These are phyloP conservation scores for Kuraishia hungarica DNA, from an alignment of 805 yeast species.

Conservation along the genomic window DNA sequence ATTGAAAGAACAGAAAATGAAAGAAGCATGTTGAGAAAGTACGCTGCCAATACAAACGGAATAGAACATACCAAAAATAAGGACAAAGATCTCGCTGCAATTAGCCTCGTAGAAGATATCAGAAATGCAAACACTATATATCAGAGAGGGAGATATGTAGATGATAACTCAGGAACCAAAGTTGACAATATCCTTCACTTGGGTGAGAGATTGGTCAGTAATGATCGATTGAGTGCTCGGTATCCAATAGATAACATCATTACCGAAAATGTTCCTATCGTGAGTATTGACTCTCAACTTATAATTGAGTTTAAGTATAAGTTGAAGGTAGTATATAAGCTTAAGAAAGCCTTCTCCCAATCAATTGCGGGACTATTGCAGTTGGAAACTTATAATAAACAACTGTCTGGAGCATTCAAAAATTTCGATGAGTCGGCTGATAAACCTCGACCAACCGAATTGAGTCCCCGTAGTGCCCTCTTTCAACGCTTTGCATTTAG, in stretches of 20 bases:
- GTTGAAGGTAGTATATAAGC: not conserved
- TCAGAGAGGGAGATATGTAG: not conserved
- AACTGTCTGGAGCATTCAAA: not conserved
- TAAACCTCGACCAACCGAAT: not conserved
- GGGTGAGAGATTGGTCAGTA: too few relatives aligned
- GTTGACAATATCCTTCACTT: too few relatives aligned
- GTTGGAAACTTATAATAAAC: not conserved
- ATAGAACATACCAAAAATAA: conserved; percentile 8
- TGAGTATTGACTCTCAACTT: not conserved
- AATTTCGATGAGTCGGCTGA: not conserved
- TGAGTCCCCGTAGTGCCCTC: not conserved
- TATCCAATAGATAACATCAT: too few relatives aligned
- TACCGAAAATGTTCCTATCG: not conserved
- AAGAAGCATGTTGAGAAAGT: not conserved
- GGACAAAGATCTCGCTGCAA: not conserved
- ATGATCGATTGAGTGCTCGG: too few relatives aligned
- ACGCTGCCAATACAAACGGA: too few relatives aligned
- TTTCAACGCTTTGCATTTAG: not conserved
- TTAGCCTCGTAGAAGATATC: not conserved
- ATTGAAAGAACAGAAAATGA: conserved; percentile 11
- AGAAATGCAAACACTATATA: not conserved
- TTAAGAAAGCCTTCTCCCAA: not conserved
- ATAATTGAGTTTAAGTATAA: not conserved
- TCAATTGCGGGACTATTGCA: not conserved
- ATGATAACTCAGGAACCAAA: too few relatives aligned